These are phyloP conservation scores for Austroboletus niveus DNA, from an alignment of 1,284 basidiomycete genomes.

Conservation along the genomic window DNA sequence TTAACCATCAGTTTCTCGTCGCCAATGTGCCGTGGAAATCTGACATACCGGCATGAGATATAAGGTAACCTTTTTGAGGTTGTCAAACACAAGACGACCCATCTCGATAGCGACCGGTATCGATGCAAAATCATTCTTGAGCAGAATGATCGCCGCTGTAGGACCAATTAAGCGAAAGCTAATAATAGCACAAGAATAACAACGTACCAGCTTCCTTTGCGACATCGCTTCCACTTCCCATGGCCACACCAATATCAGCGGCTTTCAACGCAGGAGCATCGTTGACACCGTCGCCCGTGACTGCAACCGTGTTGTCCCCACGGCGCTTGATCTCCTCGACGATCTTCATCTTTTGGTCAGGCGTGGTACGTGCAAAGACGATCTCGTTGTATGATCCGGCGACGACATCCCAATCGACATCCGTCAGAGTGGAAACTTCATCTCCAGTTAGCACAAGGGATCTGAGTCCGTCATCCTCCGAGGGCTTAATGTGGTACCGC, in stretches of 20 bases:
- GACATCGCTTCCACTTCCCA: slow-evolving; percentile 85
- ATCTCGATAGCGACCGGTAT: slow-evolving; percentile 40
- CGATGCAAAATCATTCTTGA: slow-evolving; percentile 38
- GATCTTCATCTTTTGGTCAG: slow-evolving; percentile 59
- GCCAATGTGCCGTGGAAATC: background rate
- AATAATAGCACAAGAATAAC: background rate
- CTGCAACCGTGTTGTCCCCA: slow-evolving; percentile 48
- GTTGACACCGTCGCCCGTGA: slow-evolving; percentile 59
- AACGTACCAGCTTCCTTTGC: slow-evolving; percentile 58
- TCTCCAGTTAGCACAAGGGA: slow-evolving; percentile 45
- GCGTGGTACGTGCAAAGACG: slow-evolving; percentile 61
- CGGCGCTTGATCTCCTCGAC: slow-evolving; percentile 53
- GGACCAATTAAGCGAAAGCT: background rate
- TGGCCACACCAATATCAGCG: slow-evolving; percentile 83
- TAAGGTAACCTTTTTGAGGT: slow-evolving; percentile 47
- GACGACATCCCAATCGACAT: slow-evolving; percentile 47
- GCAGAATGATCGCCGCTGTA: slow-evolving; percentile 28
- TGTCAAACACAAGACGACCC: slow-evolving; percentile 60
- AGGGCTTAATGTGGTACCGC: slow-evolving; percentile 34
- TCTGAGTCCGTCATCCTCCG: slow-evolving; percentile 29
- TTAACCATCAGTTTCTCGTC: background rate
- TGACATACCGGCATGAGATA: slow-evolving; percentile 39
- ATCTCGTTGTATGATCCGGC: slow-evolving; percentile 52
- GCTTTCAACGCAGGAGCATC: slow-evolving; percentile 67
- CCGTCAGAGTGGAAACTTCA: slow-evolving; percentile 44